These are phyloP conservation scores for Aegilops tauschii DNA, from an alignment of 176 grass and related monocot genomes.

Conservation along the genomic window DNA sequence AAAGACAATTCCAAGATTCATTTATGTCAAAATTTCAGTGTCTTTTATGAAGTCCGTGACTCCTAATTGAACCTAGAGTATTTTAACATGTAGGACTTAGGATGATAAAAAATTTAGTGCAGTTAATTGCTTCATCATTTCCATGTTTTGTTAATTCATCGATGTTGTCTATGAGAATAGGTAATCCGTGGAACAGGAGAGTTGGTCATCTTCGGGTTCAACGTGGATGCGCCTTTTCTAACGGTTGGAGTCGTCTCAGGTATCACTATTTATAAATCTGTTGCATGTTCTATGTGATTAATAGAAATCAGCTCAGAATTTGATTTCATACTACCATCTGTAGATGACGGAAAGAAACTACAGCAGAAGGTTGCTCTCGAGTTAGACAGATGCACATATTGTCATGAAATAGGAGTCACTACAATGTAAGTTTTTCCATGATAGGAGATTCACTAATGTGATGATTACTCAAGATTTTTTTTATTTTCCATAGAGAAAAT, in stretches of 20 bases:
- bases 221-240: not conserved
- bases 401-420: constrained; percentile 35
- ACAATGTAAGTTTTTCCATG: constrained; percentile 14
- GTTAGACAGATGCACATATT: constrained; percentile 16
- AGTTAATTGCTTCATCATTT: not conserved
- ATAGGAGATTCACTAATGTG: not conserved
- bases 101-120: not conserved
- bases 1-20: not conserved
- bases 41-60: not conserved
- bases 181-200: constrained; percentile 30
- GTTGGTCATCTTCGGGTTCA: constrained; percentile 15
- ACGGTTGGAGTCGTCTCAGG: constrained; percentile 35
- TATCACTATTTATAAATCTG: not conserved
- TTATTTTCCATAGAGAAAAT: not conserved
- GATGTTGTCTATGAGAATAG: not conserved
- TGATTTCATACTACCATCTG: not conserved
- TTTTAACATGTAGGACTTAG: not conserved
- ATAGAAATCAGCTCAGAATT: not conserved
- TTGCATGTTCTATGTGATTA: not conserved
- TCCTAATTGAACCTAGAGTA: not conserved
- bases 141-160: not conserved
- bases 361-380: constrained; percentile 25
- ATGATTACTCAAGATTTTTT: not conserved
- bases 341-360: constrained; percentile 29
- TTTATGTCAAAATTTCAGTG: not conserved